Base-by-base conservation (phyloP, 2,329 filamentous ascomycete genomes). In the Colletotrichum orbiculare region DNA sequence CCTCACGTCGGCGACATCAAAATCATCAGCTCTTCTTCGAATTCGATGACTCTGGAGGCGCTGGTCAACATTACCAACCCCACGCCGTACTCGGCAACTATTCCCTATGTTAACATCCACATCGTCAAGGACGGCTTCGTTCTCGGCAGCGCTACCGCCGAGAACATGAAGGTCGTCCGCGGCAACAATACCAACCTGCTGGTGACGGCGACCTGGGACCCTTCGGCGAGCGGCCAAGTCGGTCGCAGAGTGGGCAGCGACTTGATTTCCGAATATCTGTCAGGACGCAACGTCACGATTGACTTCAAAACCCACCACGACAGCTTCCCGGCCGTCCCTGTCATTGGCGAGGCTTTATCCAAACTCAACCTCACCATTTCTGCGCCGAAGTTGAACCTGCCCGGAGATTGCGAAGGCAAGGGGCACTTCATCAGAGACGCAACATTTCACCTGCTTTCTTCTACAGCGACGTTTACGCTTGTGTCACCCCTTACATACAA, bases 21-120 rank as follows among this genome's bases (percentile, higher is more conserved):
- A 68, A 87, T 98, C 61, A 74, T 91, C 45, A 87, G 91, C 60
- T 96, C 94, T 0, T 90, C 90, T 1, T 80, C 85, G 41, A 87
- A 88, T 3, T 91, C 91, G 4, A 82, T 97, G 50, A 87, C 85
- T 17, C 79, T 98, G 41, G 83, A 89, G 72, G 91, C 92, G 12
- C 79, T 82, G 43, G 84, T 97, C 72, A 97, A 96, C 73, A 84
- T 97, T 66, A 96, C 92, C 4, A 99, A 99, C 73, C 94, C 95
- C 1, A 97, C 94, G 0, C 85, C 89, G 4, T 97, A 98, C 75
- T 89, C 92, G 5, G 94, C 93, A 4, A 83, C 82, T 2, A 83
- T 98, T n/a, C 95, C 95, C 2, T 95, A 89, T 67, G 78, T 93
- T 68, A 94, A 91, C 73, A 85, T 97, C 47, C 87, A 94, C 67